These are phyloP conservation scores for Sphaerobolus stellatus DNA, from an alignment of 1,284 basidiomycete genomes.

Conservation along the genomic window DNA sequence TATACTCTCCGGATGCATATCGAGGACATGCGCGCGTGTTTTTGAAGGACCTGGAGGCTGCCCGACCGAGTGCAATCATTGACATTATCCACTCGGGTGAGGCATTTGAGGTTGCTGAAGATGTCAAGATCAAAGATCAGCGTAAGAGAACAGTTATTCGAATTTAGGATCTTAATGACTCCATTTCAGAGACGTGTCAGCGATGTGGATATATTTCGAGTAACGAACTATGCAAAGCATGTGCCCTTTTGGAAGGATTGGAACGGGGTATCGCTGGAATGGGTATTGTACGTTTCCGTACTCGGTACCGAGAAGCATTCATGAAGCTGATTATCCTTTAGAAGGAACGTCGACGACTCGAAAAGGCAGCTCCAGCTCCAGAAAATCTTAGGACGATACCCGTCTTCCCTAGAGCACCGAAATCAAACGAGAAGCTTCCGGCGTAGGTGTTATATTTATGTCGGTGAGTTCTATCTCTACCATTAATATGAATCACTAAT, in stretches of 20 bases:
- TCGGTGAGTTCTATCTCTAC: too few relatives aligned
- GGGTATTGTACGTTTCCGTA: slow-evolving; percentile 48
- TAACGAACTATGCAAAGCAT: slow-evolving; percentile 91
- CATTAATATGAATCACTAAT: slow-evolving; percentile 4
- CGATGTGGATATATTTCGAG: slow-evolving; percentile 93
- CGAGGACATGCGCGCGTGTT: slow-evolving; percentile 93
- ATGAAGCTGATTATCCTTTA: neutral
- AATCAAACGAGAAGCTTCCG: too few relatives aligned
- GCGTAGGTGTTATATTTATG: too few relatives aligned
- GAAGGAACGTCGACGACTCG: slow-evolving; percentile 1
- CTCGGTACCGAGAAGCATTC: neutral
- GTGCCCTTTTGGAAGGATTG: slow-evolving; percentile 86
- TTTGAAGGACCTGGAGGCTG: slow-evolving; percentile 93
- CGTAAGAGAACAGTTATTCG: slow-evolving; percentile 48
- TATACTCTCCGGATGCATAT: slow-evolving; percentile 98
- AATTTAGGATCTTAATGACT: neutral
- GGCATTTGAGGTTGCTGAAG: slow-evolving; percentile 78
- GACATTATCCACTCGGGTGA: slow-evolving; percentile 98
- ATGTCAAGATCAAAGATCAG: slow-evolving; percentile 77
- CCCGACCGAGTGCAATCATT: slow-evolving; percentile 91
- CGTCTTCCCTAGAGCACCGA: slow-evolving; percentile 38
- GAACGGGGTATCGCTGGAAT: slow-evolving; percentile 70
- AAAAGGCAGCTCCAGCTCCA: slow-evolving; percentile 31
- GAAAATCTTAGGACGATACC: slow-evolving; percentile 67
- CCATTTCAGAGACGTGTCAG: slow-evolving; percentile 72